A percentile compares a stretch with the other conserved stretches of the same genome.
These are phyloP conservation scores for Ogataea zsoltii DNA, from an alignment of 805 yeast species.

Conservation along the genomic window DNA sequence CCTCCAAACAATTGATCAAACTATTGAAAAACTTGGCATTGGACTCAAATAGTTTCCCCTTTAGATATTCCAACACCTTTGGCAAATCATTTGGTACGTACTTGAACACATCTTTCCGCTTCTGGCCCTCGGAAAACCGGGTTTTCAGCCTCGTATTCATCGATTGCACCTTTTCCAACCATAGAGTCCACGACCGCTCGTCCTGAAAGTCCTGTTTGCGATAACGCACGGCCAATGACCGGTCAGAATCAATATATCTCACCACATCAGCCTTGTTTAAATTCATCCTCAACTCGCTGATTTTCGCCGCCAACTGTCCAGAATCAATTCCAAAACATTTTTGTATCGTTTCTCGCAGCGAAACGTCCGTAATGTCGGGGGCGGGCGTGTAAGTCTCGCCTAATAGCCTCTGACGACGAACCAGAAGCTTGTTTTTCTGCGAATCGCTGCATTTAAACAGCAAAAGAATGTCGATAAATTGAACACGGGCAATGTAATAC, in stretches of 20 bases:
- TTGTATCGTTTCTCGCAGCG: slow-evolving; percentile 10
- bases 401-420: slow-evolving; percentile 11
- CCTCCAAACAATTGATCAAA: slow-evolving; percentile 29
- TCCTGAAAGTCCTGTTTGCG: slow-evolving; percentile 13
- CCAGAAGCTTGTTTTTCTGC: slow-evolving; percentile 14
- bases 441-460: slow-evolving; percentile 19
- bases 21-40: slow-evolving; percentile 26
- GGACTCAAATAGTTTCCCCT: slow-evolving; percentile 21
- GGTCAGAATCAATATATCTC: slow-evolving; percentile 6
- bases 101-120: slow-evolving; percentile 1
- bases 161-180: slow-evolving; percentile 10
- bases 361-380: slow-evolving; percentile 17
- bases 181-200: slow-evolving; percentile 12
- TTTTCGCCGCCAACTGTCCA: slow-evolving; percentile 6
- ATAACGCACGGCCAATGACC: slow-evolving; percentile 11
- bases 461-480: slow-evolving; percentile 20
- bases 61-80: slow-evolving; percentile 15
- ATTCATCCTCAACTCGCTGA: slow-evolving; percentile 11
- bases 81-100: slow-evolving; percentile 20
- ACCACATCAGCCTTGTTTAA: slow-evolving; percentile 18
- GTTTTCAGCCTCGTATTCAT: slow-evolving; percentile 5
- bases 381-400: slow-evolving; percentile 11
- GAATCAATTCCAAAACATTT: slow-evolving; percentile 13
- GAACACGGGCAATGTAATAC: slow-evolving; percentile 17
- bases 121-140: slow-evolving; percentile 2